Conservation (phyloP, 441 rosid species). For the Hura crepitans region DNA sequence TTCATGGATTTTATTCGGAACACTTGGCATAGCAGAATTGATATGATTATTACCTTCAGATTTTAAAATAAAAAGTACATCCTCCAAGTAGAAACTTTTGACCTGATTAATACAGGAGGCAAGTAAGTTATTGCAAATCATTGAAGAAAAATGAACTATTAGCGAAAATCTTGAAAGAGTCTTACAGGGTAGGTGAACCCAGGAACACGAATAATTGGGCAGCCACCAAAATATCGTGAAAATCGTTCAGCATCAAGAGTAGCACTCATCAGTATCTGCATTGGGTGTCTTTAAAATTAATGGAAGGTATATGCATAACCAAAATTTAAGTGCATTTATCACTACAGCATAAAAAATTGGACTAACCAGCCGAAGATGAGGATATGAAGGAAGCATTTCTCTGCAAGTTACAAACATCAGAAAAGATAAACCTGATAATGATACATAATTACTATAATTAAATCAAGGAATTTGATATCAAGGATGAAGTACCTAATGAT, state of each 20-base stretch:
- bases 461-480: slow-evolving; percentile 6
- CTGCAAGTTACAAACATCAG: slow-evolving; percentile 45
- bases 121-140: slow-evolving; percentile 18
- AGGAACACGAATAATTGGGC: slow-evolving; percentile 83
- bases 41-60: slow-evolving; percentile 56
- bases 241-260: slow-evolving; percentile 90
- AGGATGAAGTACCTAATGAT: slow-evolving; percentile 60
- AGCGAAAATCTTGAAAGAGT: slow-evolving; percentile 21
- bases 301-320: slow-evolving; percentile 7
- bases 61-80: slow-evolving; percentile 70
- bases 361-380: slow-evolving; percentile 92
- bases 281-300: slow-evolving; percentile 12
- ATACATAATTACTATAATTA: background rate
- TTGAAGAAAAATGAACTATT: background rate
- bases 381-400: slow-evolving; percentile 81
- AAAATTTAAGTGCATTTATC: slow-evolving; percentile 6
- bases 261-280: slow-evolving; percentile 94
- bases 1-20: slow-evolving; percentile 36
- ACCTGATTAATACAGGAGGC: slow-evolving; percentile 48
- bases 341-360: slow-evolving; percentile 19
- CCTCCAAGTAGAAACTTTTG: slow-evolving; percentile 69
- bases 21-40: slow-evolving; percentile 36
- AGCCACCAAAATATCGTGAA: slow-evolving; percentile 93
- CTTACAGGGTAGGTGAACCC: slow-evolving; percentile 93
- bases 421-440: slow-evolving; percentile 15